These are phyloP conservation scores for Canavalia gladiata DNA, from an alignment of 306 rosid species.

Conservation along the genomic window DNA sequence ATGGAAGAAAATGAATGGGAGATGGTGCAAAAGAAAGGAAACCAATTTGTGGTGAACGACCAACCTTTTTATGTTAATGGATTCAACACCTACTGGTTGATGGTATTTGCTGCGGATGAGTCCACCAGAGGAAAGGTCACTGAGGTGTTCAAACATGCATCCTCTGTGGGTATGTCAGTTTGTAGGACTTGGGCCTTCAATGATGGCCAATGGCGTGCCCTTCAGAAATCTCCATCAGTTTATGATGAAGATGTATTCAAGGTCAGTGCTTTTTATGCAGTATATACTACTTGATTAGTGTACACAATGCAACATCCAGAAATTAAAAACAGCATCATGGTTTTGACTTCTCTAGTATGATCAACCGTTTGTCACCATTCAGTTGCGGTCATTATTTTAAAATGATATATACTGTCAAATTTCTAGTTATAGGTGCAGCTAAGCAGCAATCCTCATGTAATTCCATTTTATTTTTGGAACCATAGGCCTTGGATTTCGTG, in stretches of 20 bases:
- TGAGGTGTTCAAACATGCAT: conserved; percentile 78
- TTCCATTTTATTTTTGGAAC: conserved; percentile 29
- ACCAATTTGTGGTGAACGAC: conserved; percentile 81
- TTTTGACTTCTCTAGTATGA: conserved; percentile 1
- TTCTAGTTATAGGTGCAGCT: conserved; percentile 9
- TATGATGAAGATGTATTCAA: conserved; percentile 87
- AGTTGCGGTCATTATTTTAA: neutral
- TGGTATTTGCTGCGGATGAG: conserved; percentile 89
- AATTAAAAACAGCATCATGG: neutral
- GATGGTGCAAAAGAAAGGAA: conserved; percentile 87
- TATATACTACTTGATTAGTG: neutral
- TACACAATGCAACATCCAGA: neutral
- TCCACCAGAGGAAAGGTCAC: conserved; percentile 91
- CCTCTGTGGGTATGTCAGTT: conserved; percentile 82
- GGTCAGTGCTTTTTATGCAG: conserved; percentile 49
- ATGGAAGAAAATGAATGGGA: conserved; percentile 63
- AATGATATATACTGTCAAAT: neutral
- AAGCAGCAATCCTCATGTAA: conserved; percentile 16
- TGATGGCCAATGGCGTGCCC: conserved; percentile 97
- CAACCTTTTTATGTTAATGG: conserved; percentile 93
- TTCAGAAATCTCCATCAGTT: conserved; percentile 82
- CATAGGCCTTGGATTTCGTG: conserved; percentile 91
- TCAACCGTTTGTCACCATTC: neutral
- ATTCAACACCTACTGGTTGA: conserved; percentile 96
- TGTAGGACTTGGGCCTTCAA: conserved; percentile 99